Percentiles rank a stretch among this genome's conserved stretches.
phyloP scores from a whole-genome alignment of 345 rosid genomes.

The Hevea brasiliensis region DNA sequence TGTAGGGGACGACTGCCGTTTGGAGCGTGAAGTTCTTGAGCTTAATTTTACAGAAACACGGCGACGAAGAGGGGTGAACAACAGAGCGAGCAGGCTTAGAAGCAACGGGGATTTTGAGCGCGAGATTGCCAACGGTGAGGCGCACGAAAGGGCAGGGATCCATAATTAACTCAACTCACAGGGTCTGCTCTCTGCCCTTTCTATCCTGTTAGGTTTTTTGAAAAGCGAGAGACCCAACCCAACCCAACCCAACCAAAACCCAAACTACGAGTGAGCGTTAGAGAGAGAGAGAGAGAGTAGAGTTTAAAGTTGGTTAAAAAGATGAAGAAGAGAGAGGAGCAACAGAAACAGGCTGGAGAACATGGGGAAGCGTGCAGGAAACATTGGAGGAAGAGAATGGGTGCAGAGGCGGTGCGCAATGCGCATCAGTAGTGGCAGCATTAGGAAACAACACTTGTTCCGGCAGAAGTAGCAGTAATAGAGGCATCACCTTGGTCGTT shows the following conservation, averaged over 20 bases:
- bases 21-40: slow-evolving; percentile 63
- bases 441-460: not conserved
- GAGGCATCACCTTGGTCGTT: not conserved
- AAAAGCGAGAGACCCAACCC: not conserved
- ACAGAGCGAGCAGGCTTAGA: slow-evolving; percentile 68
- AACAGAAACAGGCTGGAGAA: not conserved
- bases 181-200: not conserved
- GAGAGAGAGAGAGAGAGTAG: not conserved
- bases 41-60: slow-evolving; percentile 78
- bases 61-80: slow-evolving; percentile 77
- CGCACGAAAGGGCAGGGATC: slow-evolving; percentile 96
- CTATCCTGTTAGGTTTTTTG: not conserved
- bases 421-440: not conserved
- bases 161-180: slow-evolving; percentile 37
- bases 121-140: slow-evolving; percentile 65
- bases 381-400: not conserved
- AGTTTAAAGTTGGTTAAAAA: not conserved
- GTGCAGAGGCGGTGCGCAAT: slow-evolving; percentile 10
- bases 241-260: no score
- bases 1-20: slow-evolving; percentile 64
- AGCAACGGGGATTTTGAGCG: slow-evolving; percentile 66
- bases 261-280: no score
- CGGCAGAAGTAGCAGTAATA: no score
- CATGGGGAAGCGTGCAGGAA: not conserved
- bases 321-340: no score